phyloP scores from a whole-genome alignment of 768 basidiomycete genomes.

The Amanita thiersii region DNA sequence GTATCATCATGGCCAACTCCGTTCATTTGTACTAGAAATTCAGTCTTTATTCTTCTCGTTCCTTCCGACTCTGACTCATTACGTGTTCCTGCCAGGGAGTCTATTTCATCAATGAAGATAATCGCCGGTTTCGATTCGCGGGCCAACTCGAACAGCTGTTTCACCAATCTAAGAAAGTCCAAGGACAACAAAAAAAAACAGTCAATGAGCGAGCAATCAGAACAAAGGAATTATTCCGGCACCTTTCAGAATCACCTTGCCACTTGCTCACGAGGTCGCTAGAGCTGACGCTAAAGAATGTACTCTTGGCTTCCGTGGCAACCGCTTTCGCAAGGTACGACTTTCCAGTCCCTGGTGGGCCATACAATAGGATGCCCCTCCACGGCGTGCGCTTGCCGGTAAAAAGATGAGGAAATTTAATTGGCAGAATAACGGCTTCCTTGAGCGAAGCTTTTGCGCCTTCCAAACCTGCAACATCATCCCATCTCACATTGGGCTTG shows the following conservation, averaged over 20 bases:
- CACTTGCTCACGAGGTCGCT: constrained; percentile 97
- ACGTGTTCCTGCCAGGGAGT: constrained; percentile 89
- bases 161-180: constrained; percentile 66
- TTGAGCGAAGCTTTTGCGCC: constrained; percentile 93
- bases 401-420: constrained; percentile 98
- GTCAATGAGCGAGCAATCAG: background rate
- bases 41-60: constrained; percentile 94
- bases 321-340: constrained; percentile 96
- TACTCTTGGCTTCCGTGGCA: constrained; percentile 98
- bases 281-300: constrained; percentile 95
- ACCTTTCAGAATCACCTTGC: constrained; percentile 99
- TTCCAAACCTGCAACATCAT: constrained; percentile 96
- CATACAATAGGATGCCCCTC: constrained; percentile 93
- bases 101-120: constrained; percentile 98
- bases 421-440: constrained; percentile 98
- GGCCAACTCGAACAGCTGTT: constrained; percentile 93
- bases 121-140: constrained; percentile 95
- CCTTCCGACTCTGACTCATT: constrained; percentile 98
- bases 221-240: constrained; percentile 17
- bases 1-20: constrained; percentile 98
- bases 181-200: no score
- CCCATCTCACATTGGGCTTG: constrained; percentile 95
- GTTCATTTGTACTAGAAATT: constrained; percentile 97
- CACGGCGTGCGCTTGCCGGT: constrained; percentile 98
- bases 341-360: constrained; percentile 97